A percentile compares a stretch with the other conserved stretches of the same genome.
These are phyloP conservation scores for Fonsecaea monophora DNA, from an alignment of 2,329 filamentous ascomycete species.

Conservation along the genomic window DNA sequence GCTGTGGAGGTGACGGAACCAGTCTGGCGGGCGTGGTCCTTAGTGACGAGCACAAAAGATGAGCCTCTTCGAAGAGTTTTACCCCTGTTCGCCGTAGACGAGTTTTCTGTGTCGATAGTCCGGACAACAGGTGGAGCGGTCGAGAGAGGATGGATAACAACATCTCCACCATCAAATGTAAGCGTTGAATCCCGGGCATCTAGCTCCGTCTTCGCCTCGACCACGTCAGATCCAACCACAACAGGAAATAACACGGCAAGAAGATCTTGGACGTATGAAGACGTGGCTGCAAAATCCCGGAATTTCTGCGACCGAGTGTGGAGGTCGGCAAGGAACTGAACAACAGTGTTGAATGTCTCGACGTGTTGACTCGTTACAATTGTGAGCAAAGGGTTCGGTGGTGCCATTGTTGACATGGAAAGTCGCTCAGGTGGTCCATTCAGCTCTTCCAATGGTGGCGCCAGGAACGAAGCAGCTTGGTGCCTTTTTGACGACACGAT, in stretches of 20 bases:
- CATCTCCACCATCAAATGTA: conserved; percentile 84
- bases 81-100: conserved; percentile 48
- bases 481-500: conserved; percentile 64
- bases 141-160: conserved; percentile 78
- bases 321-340: conserved; percentile 78
- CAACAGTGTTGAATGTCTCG: conserved; percentile 74
- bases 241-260: conserved; percentile 84
- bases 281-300: conserved; percentile 78
- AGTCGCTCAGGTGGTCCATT: conserved; percentile 51
- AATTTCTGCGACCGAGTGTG: conserved; percentile 79
- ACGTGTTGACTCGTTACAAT: conserved; percentile 61
- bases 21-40: conserved; percentile 30
- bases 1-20: conserved; percentile 12
- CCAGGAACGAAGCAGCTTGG: conserved; percentile 27
- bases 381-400: conserved; percentile 38
- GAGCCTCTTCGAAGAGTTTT: conserved; percentile 73
- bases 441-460: conserved; percentile 29
- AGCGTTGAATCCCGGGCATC: conserved; percentile 79
- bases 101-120: conserved; percentile 67
- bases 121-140: conserved; percentile 73
- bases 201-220: conserved; percentile 85
- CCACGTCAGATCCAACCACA: conserved; percentile 82
- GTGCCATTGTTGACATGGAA: conserved; percentile 41
- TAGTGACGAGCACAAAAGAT: conserved; percentile 85
- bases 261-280: conserved; percentile 81